phyloP scores from a whole-genome alignment of 345 rosid species.

The Camelina neglecta region DNA sequence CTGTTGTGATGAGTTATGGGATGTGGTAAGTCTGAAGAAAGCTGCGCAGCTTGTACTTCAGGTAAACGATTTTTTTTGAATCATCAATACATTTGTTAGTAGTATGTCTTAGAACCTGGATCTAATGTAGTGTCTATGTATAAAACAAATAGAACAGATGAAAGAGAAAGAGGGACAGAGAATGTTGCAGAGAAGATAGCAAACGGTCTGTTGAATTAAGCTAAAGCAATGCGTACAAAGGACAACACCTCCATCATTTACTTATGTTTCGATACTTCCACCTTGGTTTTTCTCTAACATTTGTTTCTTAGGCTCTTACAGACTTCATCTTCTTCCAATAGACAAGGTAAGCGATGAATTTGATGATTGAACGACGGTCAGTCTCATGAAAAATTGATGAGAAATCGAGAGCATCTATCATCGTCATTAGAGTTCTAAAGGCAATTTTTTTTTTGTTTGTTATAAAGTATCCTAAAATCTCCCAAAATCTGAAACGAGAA shows the following conservation, averaged over 20 bases:
- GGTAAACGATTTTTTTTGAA: slow-evolving; percentile 49
- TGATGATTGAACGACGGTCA: no score
- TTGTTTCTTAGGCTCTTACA: no score
- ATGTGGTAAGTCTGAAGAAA: slow-evolving; percentile 73
- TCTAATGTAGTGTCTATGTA: slow-evolving; percentile 18
- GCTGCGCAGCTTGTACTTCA: slow-evolving; percentile 71
- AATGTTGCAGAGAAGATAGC: slow-evolving; percentile 78
- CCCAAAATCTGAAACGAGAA: no score
- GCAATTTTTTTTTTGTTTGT: no score
- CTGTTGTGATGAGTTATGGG: slow-evolving; percentile 74
- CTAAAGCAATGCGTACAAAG: slow-evolving; percentile 83
- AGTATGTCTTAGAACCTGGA: slow-evolving; percentile 3
- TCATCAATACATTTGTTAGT: neutral
- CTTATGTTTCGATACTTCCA: slow-evolving; percentile 65
- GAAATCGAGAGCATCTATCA: no score
- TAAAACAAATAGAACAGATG: slow-evolving; percentile 48
- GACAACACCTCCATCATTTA: slow-evolving; percentile 90
- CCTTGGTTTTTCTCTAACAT: no score
- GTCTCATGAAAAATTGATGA: no score
- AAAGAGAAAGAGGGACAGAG: slow-evolving; percentile 59
- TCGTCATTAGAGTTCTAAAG: no score
- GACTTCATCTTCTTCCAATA: no score
- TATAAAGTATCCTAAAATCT: no score
- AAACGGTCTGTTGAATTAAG: slow-evolving; percentile 71
- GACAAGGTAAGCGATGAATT: no score